Percentiles rank a stretch among this genome's conserved stretches.
Evolutionary conservation across 108 stramenopile genomes (phyloP).

Genomic region (Schizochytrium sp.): DNA sequence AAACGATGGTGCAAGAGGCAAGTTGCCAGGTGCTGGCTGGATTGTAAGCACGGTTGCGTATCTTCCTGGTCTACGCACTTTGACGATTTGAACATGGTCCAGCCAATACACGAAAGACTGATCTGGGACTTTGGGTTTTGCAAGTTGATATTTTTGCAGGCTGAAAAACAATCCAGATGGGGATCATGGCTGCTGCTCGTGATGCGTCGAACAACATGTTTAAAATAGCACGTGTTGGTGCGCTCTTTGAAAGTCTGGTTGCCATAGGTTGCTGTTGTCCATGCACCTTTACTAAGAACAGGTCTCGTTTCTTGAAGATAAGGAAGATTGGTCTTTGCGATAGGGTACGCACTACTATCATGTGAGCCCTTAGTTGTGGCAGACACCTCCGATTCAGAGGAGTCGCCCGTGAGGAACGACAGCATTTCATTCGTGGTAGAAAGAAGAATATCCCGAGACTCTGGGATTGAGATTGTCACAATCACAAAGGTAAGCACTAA

Average conservation of each 20-base stretch:
- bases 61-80: neutral
- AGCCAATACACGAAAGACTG: neutral
- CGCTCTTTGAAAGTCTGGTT: conserved; percentile 20
- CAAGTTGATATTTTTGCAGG: conserved; percentile 12
- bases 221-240: neutral
- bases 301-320: too few relatives aligned
- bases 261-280: neutral
- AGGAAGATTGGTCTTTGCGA: too few relatives aligned
- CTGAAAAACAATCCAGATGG: conserved; percentile 10
- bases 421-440: too few relatives aligned
- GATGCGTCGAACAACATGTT: neutral
- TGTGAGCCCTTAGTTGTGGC: too few relatives aligned
- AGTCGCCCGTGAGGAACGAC: too few relatives aligned
- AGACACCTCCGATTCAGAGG: too few relatives aligned
- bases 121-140: neutral
- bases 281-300: too few relatives aligned
- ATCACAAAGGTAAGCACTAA: too few relatives aligned
- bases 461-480: too few relatives aligned
- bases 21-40: neutral
- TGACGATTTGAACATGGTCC: neutral
- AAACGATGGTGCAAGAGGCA: conserved; percentile 27
- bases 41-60: neutral
- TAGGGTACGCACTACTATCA: too few relatives aligned
- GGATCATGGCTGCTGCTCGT: neutral
- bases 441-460: too few relatives aligned